Base-by-base conservation (phyloP, 1,284 basidiomycete species). In the Trichosporon sp. region DNA sequence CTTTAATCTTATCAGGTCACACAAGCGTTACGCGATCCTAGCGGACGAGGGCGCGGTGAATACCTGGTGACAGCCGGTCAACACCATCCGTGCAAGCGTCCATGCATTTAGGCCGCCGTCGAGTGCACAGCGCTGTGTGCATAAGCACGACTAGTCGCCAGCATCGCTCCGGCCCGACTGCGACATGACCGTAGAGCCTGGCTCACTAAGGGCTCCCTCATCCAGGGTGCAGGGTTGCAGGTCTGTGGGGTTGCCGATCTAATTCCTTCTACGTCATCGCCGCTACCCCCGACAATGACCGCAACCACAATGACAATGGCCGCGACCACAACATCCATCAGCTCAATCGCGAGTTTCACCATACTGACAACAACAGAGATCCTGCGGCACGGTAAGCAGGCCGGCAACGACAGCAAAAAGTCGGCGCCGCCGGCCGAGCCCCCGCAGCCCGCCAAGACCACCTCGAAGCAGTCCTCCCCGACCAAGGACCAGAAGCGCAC, bases 331-430 rank as follows among this genome's bases (percentile, higher is more conserved):
- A 11, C 26, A 51, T 32, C 16, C 19, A 48, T 16, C 32, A 16
- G 21, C 59, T 26, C 26, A 26, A 35, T 14, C 40, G 1, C 64
- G 69, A 69, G 10, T 10, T 40, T 43, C 67, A 65, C 51, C 12
- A 35, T 35, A n/a, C 59, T 63, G 31, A 63, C 59, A 4, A 16
- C 5, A 5, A 1, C 76, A 93, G 93, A 93, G 86, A 91, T 96
- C 79, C 92, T 95, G 73, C 89, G 93, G 65, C 84, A 84, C 79
- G 84, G 84, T 75, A 84, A 85, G 77, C 91, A 93, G 84, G 91
- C 91, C 80, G 92, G 91, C 84, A 88, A 91, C 40, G 64, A 43
- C 21, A 26, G 26, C 10, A 37, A 66, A 10, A 59, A 54, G 61
- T 70, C 80, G 4, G 61, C 66, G 10, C 65, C 70, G 66, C 38